phyloP scores from a whole-genome alignment of 1,139 yeast species.

The Pichia sp. region DNA sequence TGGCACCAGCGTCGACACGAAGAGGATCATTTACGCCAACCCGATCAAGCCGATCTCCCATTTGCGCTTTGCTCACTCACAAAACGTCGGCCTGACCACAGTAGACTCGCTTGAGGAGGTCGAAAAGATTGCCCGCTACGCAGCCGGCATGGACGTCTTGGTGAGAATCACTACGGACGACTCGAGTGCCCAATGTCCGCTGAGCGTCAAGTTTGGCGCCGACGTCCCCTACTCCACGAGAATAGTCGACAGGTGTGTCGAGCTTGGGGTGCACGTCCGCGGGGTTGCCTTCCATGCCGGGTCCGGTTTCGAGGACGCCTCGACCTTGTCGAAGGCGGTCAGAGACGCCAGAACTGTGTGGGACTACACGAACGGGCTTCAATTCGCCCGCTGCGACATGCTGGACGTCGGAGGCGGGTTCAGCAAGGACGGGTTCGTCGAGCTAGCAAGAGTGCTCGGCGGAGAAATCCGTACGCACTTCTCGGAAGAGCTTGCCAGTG shows the following conservation, averaged over 20 bases:
- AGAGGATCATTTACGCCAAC: constrained; percentile 81
- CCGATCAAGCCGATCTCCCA: constrained; percentile 88
- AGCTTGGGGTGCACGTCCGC: constrained; percentile 56
- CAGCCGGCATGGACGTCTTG: constrained; percentile 50
- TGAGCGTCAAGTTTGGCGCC: constrained; percentile 92
- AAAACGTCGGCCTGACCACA: constrained; percentile 67
- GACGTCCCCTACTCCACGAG: constrained; percentile 49
- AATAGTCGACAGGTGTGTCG: constrained; percentile 59
- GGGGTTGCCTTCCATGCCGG: constrained; percentile 98
- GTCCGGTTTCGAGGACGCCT: constrained; percentile 80
- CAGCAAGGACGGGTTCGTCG: constrained; percentile 59
- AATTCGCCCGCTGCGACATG: constrained; percentile 41
- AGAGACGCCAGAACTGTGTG: constrained; percentile 67
- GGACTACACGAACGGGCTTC: constrained; percentile 44
- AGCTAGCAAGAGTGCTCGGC: constrained; percentile 58
- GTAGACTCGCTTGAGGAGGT: constrained; percentile 88
- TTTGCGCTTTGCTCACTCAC: constrained; percentile 60
- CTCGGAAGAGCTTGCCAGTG: constrained; percentile 37
- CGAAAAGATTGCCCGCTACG: constrained; percentile 66
- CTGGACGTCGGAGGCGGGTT: constrained; percentile 95
- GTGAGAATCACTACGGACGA: constrained; percentile 89
- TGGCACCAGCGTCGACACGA: constrained; percentile 47
- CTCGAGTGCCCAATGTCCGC: constrained; percentile 78
- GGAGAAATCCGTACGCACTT: constrained; percentile 54
- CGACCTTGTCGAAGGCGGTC: constrained; percentile 66